phyloP scores from a whole-genome alignment of 345 rosid species.

The Rhodamnia argentea region DNA sequence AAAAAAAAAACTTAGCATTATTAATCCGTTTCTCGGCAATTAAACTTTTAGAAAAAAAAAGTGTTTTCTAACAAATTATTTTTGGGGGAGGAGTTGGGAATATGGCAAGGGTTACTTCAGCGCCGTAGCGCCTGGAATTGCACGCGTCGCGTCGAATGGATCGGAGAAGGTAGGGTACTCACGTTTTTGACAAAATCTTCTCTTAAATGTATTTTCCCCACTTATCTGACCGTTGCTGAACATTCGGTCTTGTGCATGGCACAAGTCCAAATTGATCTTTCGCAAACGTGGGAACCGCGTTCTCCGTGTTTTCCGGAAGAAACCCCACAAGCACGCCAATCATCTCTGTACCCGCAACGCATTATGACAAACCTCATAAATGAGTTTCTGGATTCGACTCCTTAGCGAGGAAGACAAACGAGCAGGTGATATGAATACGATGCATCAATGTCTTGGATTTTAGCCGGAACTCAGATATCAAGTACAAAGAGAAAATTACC shows the following conservation, averaged over 20 bases:
- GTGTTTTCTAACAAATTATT: background rate
- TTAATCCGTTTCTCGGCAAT: background rate
- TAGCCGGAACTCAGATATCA: background rate
- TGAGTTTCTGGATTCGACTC: background rate
- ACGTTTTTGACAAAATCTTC: no score
- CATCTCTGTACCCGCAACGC: background rate
- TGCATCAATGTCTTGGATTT: background rate
- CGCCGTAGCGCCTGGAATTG: no score
- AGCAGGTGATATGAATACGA: background rate
- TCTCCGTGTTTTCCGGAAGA: background rate
- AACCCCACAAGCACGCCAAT: background rate
- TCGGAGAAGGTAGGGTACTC: no score
- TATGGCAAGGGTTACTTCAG: no score
- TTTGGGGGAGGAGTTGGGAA: background rate
- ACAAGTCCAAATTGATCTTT: background rate
- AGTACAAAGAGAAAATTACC: background rate
- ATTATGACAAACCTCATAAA: background rate
- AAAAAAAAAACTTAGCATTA: background rate
- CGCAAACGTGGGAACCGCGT: background rate
- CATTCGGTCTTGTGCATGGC: background rate
- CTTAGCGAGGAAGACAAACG: background rate
- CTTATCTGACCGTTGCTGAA: no score
- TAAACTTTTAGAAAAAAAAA: background rate
- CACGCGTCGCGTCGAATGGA: no score
- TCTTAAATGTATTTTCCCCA: no score